A percentile compares a stretch with the other conserved stretches of the same genome.
phyloP scores from a whole-genome alignment of 108 stramenopile species.

The Conticribra guillardii region DNA sequence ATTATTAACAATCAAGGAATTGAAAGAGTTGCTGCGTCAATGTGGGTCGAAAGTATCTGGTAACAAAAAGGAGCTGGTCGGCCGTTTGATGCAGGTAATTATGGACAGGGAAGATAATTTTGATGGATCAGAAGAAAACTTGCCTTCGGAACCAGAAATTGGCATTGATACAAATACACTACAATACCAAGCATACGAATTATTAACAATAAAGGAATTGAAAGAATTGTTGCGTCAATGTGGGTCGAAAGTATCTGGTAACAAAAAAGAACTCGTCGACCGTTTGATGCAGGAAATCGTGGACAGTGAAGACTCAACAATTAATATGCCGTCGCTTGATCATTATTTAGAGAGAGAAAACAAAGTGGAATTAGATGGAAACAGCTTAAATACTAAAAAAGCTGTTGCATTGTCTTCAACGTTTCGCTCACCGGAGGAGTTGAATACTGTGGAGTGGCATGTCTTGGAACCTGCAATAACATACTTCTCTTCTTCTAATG shows the following conservation, averaged over 20 bases:
- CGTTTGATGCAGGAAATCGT: constrained; percentile 4
- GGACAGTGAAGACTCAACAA: constrained; percentile 10
- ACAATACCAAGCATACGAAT: background rate
- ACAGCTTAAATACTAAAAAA: background rate
- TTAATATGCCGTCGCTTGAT: too few relatives aligned
- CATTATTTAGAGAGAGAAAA: background rate
- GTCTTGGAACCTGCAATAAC: constrained; percentile 19
- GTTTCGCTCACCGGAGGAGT: background rate
- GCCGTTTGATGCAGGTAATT: constrained; percentile 7
- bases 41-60: constrained; percentile 18
- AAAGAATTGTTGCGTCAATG: constrained; percentile 7
- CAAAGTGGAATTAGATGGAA: background rate
- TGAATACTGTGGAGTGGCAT: constrained; percentile 5
- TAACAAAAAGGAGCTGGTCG: constrained; percentile 12
- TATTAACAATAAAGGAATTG: constrained; percentile 22
- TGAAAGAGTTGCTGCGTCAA: constrained; percentile 11
- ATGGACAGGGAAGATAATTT: too few relatives aligned
- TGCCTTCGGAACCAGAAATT: too few relatives aligned
- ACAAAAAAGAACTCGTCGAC: constrained; percentile 10
- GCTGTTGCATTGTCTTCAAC: background rate
- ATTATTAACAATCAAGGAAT: constrained; percentile 17
- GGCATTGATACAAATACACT: too few relatives aligned
- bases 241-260: constrained; percentile 17
- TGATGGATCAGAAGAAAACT: too few relatives aligned
- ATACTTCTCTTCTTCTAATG: background rate